phyloP scores from a whole-genome alignment of 768 basidiomycete species.

The Phylloporus sp. region DNA sequence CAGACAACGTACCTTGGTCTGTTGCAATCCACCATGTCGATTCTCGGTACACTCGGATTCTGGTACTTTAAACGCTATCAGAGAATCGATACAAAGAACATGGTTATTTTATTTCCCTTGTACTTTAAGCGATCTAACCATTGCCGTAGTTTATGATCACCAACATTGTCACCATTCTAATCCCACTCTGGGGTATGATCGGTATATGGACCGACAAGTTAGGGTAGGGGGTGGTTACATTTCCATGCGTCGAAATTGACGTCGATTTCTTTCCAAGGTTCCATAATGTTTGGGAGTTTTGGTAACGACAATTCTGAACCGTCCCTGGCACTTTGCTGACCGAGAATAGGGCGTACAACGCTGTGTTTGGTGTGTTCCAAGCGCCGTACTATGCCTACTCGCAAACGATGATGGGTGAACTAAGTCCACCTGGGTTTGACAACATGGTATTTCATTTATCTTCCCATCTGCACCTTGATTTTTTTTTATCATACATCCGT shows the following conservation, averaged over 20 bases:
- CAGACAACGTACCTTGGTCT: slow-evolving; percentile 78
- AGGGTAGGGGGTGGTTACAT: slow-evolving; percentile 45
- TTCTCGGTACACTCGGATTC: slow-evolving; percentile 65
- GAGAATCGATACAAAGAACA: slow-evolving; percentile 77
- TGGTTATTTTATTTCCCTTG: slow-evolving; percentile 44
- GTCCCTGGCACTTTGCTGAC: background rate
- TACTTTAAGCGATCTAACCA: background rate
- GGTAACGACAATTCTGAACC: slow-evolving; percentile 38
- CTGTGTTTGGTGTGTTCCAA: slow-evolving; percentile 78
- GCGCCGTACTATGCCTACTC: slow-evolving; percentile 86
- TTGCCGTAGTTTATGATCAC: slow-evolving; percentile 62
- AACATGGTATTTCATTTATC: slow-evolving; percentile 51
- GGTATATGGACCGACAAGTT: slow-evolving; percentile 77
- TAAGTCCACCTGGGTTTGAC: slow-evolving; percentile 84
- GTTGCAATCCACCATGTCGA: slow-evolving; percentile 72
- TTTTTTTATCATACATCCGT: background rate
- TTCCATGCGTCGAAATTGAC: background rate
- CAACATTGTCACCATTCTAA: slow-evolving; percentile 70
- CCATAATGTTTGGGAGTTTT: slow-evolving; percentile 86
- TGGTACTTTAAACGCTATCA: slow-evolving; percentile 81
- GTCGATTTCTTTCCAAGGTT: slow-evolving; percentile 37
- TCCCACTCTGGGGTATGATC: slow-evolving; percentile 84
- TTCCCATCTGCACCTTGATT: background rate
- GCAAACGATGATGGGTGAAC: slow-evolving; percentile 86
- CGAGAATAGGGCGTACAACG: slow-evolving; percentile 63